A percentile compares a stretch with the other conserved stretches of the same genome.
Conservation (phyloP, 495 filamentous ascomycete species). For the Lichenothelia convexa region DNA sequence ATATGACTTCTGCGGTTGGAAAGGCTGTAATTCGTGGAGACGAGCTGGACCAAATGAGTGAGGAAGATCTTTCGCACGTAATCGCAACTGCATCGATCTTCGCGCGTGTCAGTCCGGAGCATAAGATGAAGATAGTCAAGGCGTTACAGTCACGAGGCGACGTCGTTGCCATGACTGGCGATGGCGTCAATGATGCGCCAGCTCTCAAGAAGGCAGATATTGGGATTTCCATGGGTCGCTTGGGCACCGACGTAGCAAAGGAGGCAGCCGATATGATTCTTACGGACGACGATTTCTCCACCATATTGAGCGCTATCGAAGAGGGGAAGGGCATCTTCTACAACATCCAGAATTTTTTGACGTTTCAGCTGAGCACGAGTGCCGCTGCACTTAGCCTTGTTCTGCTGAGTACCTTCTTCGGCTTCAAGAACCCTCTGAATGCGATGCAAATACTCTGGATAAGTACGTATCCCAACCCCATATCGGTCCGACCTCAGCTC, state of each 20-base stretch:
- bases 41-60: conserved; percentile 79
- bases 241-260: conserved; percentile 95
- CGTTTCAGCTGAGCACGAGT: conserved; percentile 94
- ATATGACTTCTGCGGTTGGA: conserved; percentile 19
- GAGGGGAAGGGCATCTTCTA: conserved; percentile 99
- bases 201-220: conserved; percentile 96
- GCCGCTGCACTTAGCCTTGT: conserved; percentile 86
- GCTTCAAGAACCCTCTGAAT: conserved; percentile 86
- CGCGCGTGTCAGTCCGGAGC: conserved; percentile 86
- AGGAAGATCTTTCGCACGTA: conserved; percentile 59
- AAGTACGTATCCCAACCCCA: conserved; percentile 44
- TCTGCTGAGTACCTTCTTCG: conserved; percentile 74
- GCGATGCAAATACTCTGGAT: conserved; percentile 99
- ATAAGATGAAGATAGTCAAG: conserved; percentile 90
- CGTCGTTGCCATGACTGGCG: conserved; percentile 97
- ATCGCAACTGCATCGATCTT: conserved; percentile 85
- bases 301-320: conserved; percentile 88
- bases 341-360: conserved; percentile 98
- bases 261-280: conserved; percentile 99
- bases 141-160: conserved; percentile 86
- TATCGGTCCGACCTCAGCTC: neutral
- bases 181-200: conserved; percentile 94
- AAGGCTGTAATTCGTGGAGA: conserved; percentile 64
- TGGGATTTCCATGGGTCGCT: conserved; percentile 87
- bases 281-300: conserved; percentile 95